Base-by-base conservation (phyloP, 768 basidiomycete species). In the Leccinum imitatum region DNA sequence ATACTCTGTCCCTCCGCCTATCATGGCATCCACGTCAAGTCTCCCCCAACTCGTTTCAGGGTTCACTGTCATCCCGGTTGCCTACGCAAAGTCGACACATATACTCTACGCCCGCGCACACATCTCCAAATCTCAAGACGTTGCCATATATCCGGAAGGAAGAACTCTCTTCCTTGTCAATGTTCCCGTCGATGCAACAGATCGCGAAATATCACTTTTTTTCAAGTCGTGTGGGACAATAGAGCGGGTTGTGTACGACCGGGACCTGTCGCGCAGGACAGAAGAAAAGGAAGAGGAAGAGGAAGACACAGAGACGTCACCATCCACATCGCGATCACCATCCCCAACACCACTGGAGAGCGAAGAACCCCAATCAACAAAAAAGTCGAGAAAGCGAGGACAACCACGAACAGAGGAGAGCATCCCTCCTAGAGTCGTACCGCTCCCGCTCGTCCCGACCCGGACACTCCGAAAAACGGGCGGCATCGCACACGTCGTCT, bases 81-180 rank as follows among this genome's bases (percentile, higher is more conserved):
- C 70, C 3, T 82, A 83, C 56, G 63, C 76, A 1, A 53, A 67
- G 1, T 68, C 72, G 21, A 87, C 80, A 3, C 93, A 95, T 67
- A 83, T 87, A 63, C 71, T 95, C n/a, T 95, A 94, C 67, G 84
- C 84, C 17, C 84, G 90, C n/a, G 69, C 81, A 4, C 91, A 95
- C 69, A 68, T 75, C 25, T 78, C 84, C 15, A 83, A 84, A 48
- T 47, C 68, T 4, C 66, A 79, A 77, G 68, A 65, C 30, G 46
- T 46, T 58, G 55, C 58, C 64, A 46, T 46, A 46, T 79, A 76
- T 55, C 77, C 82, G 63, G 71, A 84, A 33, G 85, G 82, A 15
- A 82, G 93, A 48, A 95, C 93, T 0, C 78, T 96, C 10, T 98
- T 98, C 68, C 76, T 95, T 3, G 91, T 90, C 57, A 97, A 98